Base-by-base conservation (phyloP, 2,329 filamentous ascomycete genomes). In the Calonectria montana region DNA sequence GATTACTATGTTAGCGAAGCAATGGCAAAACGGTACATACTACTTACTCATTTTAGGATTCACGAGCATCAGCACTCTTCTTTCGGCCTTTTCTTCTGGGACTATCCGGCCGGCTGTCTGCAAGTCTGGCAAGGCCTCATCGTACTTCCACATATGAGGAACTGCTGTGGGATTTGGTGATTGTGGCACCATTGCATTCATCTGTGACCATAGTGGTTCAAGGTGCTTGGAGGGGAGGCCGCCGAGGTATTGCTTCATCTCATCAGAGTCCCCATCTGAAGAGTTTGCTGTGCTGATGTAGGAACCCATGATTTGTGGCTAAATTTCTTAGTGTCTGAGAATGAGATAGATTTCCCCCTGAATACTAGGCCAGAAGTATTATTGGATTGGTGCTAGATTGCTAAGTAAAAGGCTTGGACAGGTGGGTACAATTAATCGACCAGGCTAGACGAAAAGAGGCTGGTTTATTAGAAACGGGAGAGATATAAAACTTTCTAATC, bases 191-290 rank as follows among this genome's bases (percentile, higher is more conserved):
- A 88, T 83, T 29, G 76, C 77, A 39, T 78, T 80, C 86, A 89
- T 88, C 53, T 87, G 83, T 4, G 82, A 82, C 88, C 87, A 89
- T 5, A 89, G 75, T 0, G 87, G 88, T 71, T 83, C 82, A 4
- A 83, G 57, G 67, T 83, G 72, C 50, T 81, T 75, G 0, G 79
- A 69, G 1, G 81, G 81, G 5, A 83, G 76, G n/a, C 73, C 68
- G 12, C 71, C 69, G 27, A 82, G 74, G 62, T 80, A 82, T 16
- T 77, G 73, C 61, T 77, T 67, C 81, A 82, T 82, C 62, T 76
- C 77, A 4, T 74, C 72, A 1, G 75, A 73, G 41, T 77, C 68
- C 18, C 73, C 69, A 10, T 77, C 10, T 10, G 66, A n/a, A 10
- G 69, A 21, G 4, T 62, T 66, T 12, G 63, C 23, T 13, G 55